These are phyloP conservation scores for Castanea sativa DNA, from an alignment of 306 rosid genomes.

Conservation along the genomic window DNA sequence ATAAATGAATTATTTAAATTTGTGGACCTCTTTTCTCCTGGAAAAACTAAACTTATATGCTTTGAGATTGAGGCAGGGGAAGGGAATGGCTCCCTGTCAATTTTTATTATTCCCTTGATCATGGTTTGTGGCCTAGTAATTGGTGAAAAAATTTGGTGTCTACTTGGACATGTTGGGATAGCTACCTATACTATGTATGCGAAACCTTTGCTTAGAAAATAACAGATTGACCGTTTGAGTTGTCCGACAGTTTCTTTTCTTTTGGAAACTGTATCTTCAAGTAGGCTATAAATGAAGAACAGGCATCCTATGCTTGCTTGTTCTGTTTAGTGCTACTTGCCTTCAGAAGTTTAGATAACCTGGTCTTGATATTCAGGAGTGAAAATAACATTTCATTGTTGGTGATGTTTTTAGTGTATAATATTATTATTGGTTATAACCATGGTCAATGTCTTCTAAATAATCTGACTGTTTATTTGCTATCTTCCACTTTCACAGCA, in stretches of 20 bases:
- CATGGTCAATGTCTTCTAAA: background rate
- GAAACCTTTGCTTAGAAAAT: background rate
- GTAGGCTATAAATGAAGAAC: background rate
- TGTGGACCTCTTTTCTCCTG: background rate
- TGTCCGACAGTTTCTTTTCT: background rate
- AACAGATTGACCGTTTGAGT: background rate
- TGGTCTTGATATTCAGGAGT: background rate
- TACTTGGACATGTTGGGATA: background rate
- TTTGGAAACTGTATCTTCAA: background rate
- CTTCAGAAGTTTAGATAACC: background rate
- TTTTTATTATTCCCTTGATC: too few species aligned
- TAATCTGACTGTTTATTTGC: background rate
- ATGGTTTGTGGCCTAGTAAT: background rate
- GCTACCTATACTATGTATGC: background rate
- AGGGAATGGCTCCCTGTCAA: too few species aligned
- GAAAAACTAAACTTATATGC: background rate
- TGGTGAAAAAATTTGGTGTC: background rate
- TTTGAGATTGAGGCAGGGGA: too few species aligned
- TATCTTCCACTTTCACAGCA: conserved; percentile 48
- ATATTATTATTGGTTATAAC: background rate
- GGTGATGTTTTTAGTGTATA: background rate
- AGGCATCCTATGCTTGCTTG: background rate
- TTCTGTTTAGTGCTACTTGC: background rate
- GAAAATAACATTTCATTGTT: background rate
- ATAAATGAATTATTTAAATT: background rate